phyloP scores from a whole-genome alignment of 2,329 filamentous ascomycete species.

The Capronia epimyces region DNA sequence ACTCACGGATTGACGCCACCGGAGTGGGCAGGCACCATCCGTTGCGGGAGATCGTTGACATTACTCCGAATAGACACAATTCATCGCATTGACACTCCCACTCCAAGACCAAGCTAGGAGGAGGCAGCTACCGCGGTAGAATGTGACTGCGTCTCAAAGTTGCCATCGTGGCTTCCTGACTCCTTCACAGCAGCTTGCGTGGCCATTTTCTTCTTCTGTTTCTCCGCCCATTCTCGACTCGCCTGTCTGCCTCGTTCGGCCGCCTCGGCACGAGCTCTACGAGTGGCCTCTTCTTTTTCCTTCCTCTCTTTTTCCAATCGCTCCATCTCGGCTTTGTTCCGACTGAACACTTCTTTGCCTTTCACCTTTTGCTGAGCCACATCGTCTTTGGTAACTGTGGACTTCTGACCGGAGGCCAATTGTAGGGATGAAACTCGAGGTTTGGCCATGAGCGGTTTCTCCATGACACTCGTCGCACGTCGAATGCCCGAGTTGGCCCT shows the following conservation, averaged over 20 bases:
- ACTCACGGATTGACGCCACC: background rate
- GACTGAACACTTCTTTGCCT: conserved; percentile 32
- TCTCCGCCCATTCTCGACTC: conserved; percentile 36
- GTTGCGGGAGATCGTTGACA: too few species aligned
- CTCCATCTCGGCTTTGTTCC: conserved; percentile 27
- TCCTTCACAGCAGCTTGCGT: conserved; percentile 13
- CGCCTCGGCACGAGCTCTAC: conserved; percentile 34
- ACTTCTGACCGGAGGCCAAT: conserved; percentile 19
- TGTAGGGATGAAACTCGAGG: conserved; percentile 20
- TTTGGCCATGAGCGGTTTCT: conserved; percentile 10
- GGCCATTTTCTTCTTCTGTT: conserved; percentile 29
- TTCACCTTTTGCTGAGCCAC: conserved; percentile 28
- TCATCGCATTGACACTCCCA: too few species aligned
- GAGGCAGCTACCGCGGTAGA: background rate
- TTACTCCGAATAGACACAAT: too few species aligned
- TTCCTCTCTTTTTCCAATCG: conserved; percentile 30
- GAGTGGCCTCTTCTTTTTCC: conserved; percentile 34
- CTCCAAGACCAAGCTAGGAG: background rate
- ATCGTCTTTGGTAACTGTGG: conserved; percentile 24
- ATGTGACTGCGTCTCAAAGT: background rate
- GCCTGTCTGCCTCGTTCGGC: conserved; percentile 34
- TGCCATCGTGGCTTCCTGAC: background rate
- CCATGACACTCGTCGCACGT: conserved; percentile 13
- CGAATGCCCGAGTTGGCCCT: conserved; percentile 21
- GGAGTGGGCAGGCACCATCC: too few species aligned